Conservation (phyloP, 805 yeast genomes). For the Yarrowia yakushimensis region DNA sequence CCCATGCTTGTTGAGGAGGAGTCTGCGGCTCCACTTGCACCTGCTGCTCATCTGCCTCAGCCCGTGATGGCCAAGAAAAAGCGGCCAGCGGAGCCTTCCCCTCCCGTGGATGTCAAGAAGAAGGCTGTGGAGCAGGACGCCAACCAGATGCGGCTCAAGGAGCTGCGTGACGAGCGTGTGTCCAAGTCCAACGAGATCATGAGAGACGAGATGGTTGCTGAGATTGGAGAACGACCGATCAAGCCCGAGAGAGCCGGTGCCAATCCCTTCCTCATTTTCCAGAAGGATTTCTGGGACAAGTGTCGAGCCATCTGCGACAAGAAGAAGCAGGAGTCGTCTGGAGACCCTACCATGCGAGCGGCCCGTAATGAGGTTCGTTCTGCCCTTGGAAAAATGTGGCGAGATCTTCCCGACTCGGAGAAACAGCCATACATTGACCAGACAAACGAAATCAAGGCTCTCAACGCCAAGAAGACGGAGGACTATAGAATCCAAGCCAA, state of each 20-base stretch:
- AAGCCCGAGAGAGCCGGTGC: conserved; percentile 42
- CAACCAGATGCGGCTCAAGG: conserved; percentile 33
- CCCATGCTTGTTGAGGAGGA: conserved; percentile 20
- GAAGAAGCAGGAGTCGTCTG: conserved; percentile 34
- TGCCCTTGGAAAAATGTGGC: conserved; percentile 42
- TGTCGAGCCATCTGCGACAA: conserved; percentile 40
- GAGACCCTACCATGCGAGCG: conserved; percentile 37
- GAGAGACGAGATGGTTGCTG: conserved; percentile 38
- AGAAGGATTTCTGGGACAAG: conserved; percentile 43
- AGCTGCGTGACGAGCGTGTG: conserved; percentile 35
- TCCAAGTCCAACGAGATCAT: conserved; percentile 36
- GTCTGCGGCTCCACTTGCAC: not conserved
- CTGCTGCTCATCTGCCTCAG: conserved; percentile 8
- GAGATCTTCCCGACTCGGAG: conserved; percentile 39
- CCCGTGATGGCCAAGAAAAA: conserved; percentile 6
- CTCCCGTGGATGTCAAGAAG: conserved; percentile 4
- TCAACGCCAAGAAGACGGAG: conserved; percentile 37
- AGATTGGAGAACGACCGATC: conserved; percentile 41
- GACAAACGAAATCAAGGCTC: conserved; percentile 38
- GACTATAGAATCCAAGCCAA: conserved; percentile 36
- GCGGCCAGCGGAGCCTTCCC: conserved; percentile 8
- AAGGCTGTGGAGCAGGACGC: conserved; percentile 19
- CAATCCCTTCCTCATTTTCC: conserved; percentile 43
- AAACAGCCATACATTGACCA: conserved; percentile 40
- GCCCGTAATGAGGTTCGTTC: conserved; percentile 43